Percentiles rank a stretch among this genome's conserved stretches.
Evolutionary conservation across 2,329 filamentous ascomycete genomes (phyloP).

Genomic region (Curvularia spicifera): DNA sequence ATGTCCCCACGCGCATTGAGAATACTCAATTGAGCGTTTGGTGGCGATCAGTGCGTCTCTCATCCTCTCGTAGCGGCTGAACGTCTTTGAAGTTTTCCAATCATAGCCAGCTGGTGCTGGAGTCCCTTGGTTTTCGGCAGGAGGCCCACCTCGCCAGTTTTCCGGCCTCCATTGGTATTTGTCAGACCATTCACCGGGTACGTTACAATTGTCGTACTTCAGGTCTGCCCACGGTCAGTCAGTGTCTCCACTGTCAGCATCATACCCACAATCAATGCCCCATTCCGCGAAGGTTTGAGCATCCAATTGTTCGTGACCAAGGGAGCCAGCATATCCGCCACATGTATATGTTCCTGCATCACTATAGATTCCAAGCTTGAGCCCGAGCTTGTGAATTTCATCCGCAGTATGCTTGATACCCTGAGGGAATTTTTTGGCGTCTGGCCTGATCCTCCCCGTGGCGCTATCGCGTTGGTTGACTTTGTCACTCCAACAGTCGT

Average conservation of each 20-base stretch:
- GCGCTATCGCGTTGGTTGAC: constrained; percentile 48
- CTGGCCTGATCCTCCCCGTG: constrained; percentile 43
- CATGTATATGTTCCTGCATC: constrained; percentile 60
- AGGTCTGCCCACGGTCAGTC: constrained; percentile 20
- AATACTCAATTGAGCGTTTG: constrained; percentile 45
- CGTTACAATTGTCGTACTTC: constrained; percentile 46
- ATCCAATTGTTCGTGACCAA: constrained; percentile 63
- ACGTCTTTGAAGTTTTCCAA: constrained; percentile 57
- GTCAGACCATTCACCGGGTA: constrained; percentile 50
- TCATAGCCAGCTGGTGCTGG: constrained; percentile 58
- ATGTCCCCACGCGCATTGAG: constrained; percentile 46
- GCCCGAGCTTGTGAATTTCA: constrained; percentile 61
- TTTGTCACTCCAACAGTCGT: constrained; percentile 64
- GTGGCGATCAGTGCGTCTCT: constrained; percentile 54
- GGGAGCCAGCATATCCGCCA: constrained; percentile 62
- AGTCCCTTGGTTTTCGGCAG: constrained; percentile 50
- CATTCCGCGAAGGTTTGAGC: constrained; percentile 59
- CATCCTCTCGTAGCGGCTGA: constrained; percentile 56
- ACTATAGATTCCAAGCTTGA: constrained; percentile 69
- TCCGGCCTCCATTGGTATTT: constrained; percentile 52
- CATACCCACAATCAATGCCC: constrained; percentile 37
- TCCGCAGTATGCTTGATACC: constrained; percentile 63
- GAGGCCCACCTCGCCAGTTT: constrained; percentile 39
- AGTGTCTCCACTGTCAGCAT: background rate
- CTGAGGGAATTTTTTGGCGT: constrained; percentile 63